phyloP scores from a whole-genome alignment of 164 flowering plant species.

The Vitis riparia region DNA sequence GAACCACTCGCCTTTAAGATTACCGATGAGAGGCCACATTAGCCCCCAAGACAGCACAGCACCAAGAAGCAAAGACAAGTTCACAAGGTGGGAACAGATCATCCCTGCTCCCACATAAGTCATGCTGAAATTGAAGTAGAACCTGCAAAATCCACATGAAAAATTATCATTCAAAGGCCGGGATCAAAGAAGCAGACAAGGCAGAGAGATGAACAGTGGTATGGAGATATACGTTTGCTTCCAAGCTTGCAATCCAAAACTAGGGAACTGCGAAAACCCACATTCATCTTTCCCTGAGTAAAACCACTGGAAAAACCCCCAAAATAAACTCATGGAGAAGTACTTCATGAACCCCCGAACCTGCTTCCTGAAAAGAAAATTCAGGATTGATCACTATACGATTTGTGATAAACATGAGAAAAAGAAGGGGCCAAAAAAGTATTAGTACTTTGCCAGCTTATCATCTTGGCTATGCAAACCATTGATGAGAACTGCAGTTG shows the following conservation, averaged over 20 bases:
- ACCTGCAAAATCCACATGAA: constrained; percentile 30
- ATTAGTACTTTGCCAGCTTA: constrained; percentile 57
- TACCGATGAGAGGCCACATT: constrained; percentile 59
- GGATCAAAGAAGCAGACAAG: no score
- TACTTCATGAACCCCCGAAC: constrained; percentile 52
- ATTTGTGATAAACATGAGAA: no score
- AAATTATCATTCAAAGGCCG: not conserved
- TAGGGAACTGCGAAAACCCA: constrained; percentile 66
- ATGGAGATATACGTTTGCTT: constrained; percentile 38
- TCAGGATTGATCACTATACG: no score
- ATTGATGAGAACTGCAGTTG: constrained; percentile 91
- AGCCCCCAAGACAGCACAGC: constrained; percentile 61
- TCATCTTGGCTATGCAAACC: constrained; percentile 80
- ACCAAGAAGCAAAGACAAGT: constrained; percentile 61
- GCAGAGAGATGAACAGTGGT: not conserved
- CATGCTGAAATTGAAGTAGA: constrained; percentile 60
- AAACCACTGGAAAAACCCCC: constrained; percentile 77
- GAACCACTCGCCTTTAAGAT: constrained; percentile 56
- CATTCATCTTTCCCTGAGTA: constrained; percentile 43
- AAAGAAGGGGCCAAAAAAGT: not conserved
- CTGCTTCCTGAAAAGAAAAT: constrained; percentile 54
- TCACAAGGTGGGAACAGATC: constrained; percentile 64
- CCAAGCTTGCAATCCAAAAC: constrained; percentile 59
- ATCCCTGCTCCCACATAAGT: constrained; percentile 71
- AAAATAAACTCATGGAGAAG: constrained; percentile 53